These are phyloP conservation scores for Ogataea nitratoaversa DNA, from an alignment of 805 yeast genomes.

Conservation along the genomic window DNA sequence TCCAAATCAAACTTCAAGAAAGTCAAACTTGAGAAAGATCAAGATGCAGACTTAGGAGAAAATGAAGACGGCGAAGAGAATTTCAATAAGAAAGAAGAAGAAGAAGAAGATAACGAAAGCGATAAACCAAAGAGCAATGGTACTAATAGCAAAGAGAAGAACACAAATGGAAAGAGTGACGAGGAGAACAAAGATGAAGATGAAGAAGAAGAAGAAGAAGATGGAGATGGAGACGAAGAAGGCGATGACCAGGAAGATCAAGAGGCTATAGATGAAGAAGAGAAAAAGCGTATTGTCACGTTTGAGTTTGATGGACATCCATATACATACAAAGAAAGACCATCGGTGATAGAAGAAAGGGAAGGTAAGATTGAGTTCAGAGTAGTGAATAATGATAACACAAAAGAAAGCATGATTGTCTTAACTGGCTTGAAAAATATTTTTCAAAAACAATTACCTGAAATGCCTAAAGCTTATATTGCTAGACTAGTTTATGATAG, in stretches of 20 bases:
- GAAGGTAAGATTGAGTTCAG: constrained; percentile 92
- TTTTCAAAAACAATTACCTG: constrained; percentile 95
- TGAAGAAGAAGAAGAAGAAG: constrained; percentile 13
- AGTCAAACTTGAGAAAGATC: constrained; percentile 13
- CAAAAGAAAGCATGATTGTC: constrained; percentile 82
- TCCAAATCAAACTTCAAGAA: neutral
- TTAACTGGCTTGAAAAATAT: constrained; percentile 93
- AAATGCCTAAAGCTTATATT: constrained; percentile 97
- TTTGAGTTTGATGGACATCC: constrained; percentile 72
- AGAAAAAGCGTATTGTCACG: constrained; percentile 38
- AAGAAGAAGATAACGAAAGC: constrained; percentile 21
- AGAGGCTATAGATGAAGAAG: constrained; percentile 34
- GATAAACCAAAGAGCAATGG: constrained; percentile 17
- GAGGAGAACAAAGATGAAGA: constrained; percentile 17
- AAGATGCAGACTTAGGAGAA: constrained; percentile 12
- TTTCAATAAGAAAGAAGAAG: no score
- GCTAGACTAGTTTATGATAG: constrained; percentile 92
- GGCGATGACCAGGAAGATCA: constrained; percentile 26
- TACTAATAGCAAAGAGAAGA: constrained; percentile 14
- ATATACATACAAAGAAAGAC: constrained; percentile 84
- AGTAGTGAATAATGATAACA: constrained; percentile 93
- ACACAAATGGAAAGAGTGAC: no score
- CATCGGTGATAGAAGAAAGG: constrained; percentile 90
- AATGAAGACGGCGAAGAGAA: constrained; percentile 8
- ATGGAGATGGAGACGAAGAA: constrained; percentile 20